Base-by-base conservation (phyloP, 495 filamentous ascomycete genomes). In the Elasticomyces elasticus region DNA sequence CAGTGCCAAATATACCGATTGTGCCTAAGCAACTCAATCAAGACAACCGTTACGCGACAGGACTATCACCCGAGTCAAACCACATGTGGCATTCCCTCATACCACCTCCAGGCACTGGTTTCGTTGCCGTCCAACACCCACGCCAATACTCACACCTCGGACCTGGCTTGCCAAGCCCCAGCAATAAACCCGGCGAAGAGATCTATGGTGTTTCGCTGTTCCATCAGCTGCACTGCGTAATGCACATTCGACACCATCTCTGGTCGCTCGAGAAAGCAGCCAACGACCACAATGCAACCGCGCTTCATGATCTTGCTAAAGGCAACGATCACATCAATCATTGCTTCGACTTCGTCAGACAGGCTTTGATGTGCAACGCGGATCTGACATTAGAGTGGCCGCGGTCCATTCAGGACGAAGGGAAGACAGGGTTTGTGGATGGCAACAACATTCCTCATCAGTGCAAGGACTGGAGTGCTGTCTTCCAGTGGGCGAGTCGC, bases 211-310 rank as follows among this genome's bases (percentile, higher is more conserved):
- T 53, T 17, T 38, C 50, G 15, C 33, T 60, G 2, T 64, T 60
- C 49, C 61, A 63, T 30, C 57, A 63, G 38, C 45, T 63, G 17
- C 61, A 63, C 49, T 63, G 61, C 38, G 30, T 63, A 5, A 44
- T 54, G 13, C 52, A 54, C 10, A 20, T 63, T 20, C 61, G 58
- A 23, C 35, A 51, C 20, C 49, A 51, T 38, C 26, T 38, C 27
- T 56, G 54, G 54, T 15, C 22, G 4, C 23, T 56, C 9, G 56
- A 61, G 35, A 49, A 38, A 10, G 15, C n/a, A 2, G 38, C 26
- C 22, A 54, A 54, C 33, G 22, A 20, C 23, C 44, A 55, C 33
- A 26, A 54, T 19, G 37, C 48, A 17, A 27, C 47, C 24, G 56
- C 53, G 17, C 33, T 54, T 11, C 26, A 54, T n/a, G 26, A 54